Percentiles rank a stretch among this genome's conserved stretches.
phyloP scores from a whole-genome alignment of 441 rosid species.

The Erysimum cheiri region DNA sequence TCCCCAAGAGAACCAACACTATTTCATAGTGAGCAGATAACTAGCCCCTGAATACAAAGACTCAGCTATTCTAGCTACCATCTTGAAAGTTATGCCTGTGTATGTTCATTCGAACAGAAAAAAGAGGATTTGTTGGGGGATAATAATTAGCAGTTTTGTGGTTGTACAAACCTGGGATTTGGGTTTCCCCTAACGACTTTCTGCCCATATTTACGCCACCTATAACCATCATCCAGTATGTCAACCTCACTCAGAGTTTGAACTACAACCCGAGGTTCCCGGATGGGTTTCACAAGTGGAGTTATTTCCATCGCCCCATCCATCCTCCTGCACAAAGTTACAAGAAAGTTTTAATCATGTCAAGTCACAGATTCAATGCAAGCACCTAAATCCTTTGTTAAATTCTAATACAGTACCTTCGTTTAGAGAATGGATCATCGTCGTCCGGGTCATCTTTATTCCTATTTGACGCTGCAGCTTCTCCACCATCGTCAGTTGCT shows the following conservation, averaged over 20 bases:
- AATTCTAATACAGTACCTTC: conserved; percentile 73
- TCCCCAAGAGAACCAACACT: conserved; percentile 27
- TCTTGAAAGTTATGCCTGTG: conserved; percentile 18
- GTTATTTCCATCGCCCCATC: conserved; percentile 80
- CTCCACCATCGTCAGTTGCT: conserved; percentile 65
- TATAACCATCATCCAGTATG: conserved; percentile 95
- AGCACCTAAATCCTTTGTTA: conserved; percentile 17
- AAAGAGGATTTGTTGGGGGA: neutral
- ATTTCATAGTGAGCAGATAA: conserved; percentile 11
- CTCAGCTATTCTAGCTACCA: conserved; percentile 10
- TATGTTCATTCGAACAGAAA: conserved; percentile 5
- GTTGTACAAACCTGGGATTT: conserved; percentile 81
- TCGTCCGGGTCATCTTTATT: conserved; percentile 66
- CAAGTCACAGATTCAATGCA: conserved; percentile 31
- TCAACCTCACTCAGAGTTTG: conserved; percentile 98
- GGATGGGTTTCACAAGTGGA: conserved; percentile 94
- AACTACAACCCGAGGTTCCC: conserved; percentile 99
- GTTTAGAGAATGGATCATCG: conserved; percentile 78
- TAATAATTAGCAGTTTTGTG: neutral
- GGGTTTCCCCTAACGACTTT: conserved; percentile 99
- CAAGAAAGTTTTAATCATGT: conserved; percentile 26
- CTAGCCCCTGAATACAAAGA: conserved; percentile 24
- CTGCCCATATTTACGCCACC: conserved; percentile 99
- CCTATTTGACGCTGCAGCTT: conserved; percentile 47
- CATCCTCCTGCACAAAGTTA: conserved; percentile 70